These are phyloP conservation scores for Ochetophila trinervis DNA, from an alignment of 306 rosid genomes.

Conservation along the genomic window DNA sequence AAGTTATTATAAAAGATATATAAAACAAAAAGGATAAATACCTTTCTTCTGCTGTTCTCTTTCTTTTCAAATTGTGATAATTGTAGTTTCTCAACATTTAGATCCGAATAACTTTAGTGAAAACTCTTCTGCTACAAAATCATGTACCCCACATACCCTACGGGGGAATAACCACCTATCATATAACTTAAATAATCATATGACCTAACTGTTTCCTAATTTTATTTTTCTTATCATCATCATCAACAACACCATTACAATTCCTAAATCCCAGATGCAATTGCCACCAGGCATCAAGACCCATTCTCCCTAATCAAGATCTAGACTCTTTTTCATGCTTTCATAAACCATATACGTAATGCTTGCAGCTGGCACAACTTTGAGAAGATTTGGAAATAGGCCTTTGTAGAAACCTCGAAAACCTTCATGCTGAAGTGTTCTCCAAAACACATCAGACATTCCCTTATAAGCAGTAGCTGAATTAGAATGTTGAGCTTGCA, in stretches of 20 bases:
- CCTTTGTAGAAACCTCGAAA: constrained; percentile 89
- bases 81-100: constrained; percentile 43
- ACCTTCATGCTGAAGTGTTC: constrained; percentile 73
- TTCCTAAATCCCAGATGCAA: constrained; percentile 32
- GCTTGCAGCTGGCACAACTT: constrained; percentile 95
- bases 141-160: constrained; percentile 37
- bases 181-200: constrained; percentile 14
- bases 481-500: constrained; percentile 75
- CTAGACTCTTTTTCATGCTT: constrained; percentile 73
- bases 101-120: constrained; percentile 46
- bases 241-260: constrained; percentile 28
- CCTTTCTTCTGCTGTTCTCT: constrained; percentile 25
- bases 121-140: constrained; percentile 60
- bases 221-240: constrained; percentile 25
- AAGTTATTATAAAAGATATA: not conserved
- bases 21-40: not conserved
- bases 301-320: constrained; percentile 52
- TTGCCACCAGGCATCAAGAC: constrained; percentile 18
- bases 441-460: constrained; percentile 84
- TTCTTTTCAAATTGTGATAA: constrained; percentile 25
- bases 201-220: constrained; percentile 33
- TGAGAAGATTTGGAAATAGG: constrained; percentile 82
- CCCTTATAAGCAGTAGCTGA: constrained; percentile 48
- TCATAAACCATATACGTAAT: constrained; percentile 92
- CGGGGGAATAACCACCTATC: constrained; percentile 37